Percentiles rank a stretch among this genome's conserved stretches.
phyloP scores from a whole-genome alignment of 2,329 filamentous ascomycete species.

The Ophiostoma quercus region DNA sequence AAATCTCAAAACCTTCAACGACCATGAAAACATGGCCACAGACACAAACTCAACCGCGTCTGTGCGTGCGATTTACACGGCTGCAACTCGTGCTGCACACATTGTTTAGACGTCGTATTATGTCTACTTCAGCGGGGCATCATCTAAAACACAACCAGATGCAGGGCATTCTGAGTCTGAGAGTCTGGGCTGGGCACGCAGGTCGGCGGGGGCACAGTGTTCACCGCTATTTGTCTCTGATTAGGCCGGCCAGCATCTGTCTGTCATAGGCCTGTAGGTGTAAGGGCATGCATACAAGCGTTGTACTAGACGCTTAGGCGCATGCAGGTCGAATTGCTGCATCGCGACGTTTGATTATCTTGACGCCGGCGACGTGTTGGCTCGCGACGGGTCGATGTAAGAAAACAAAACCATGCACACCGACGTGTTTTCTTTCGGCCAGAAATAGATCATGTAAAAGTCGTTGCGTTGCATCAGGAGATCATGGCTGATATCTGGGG shows the following conservation, averaged over 20 bases:
- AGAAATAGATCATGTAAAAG: not conserved
- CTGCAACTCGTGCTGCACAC: not conserved
- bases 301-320: not conserved
- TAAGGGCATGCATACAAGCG: not conserved
- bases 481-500: conserved; percentile 1
- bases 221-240: conserved; percentile 12
- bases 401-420: not conserved
- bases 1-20: not conserved
- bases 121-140: conserved; percentile 4
- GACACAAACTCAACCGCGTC: not conserved
- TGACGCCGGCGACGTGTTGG: not conserved
- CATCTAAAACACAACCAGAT: conserved; percentile 4
- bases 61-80: not conserved
- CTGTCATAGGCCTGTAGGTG: not conserved
- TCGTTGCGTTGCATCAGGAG: not conserved
- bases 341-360: not conserved
- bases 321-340: conserved; percentile 6
- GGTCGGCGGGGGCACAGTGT: conserved; percentile 8
- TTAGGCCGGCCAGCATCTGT: not conserved
- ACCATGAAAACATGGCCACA: not conserved
- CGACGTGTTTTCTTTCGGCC: not conserved
- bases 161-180: not conserved
- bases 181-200: not conserved
- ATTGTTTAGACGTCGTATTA: not conserved
- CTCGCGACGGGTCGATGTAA: not conserved